Base-by-base conservation (phyloP, 768 basidiomycete species). In the Tylopilus subfusipes region DNA sequence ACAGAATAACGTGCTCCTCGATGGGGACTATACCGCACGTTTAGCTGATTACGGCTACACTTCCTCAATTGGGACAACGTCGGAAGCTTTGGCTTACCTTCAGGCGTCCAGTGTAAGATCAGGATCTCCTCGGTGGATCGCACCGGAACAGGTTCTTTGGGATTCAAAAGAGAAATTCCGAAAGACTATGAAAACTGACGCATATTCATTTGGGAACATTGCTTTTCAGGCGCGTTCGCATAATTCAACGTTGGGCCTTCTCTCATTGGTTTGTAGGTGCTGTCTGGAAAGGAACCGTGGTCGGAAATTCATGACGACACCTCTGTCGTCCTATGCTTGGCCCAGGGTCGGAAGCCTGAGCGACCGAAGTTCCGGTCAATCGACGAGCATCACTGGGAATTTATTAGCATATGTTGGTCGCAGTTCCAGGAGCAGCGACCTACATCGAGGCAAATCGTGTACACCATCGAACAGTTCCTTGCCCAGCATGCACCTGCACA, bases 31-130 rank as follows among this genome's bases (percentile, higher is more conserved):
- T 24, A 71, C 69, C 27, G 76, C 72, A 1, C 67, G 69, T 16
- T 59, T 80, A 6, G 70, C 72, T 51, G 79, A 79, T 53, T 79
- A 76, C 52, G 78, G 78, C 4, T 30, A 64, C 40, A 65, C 68
- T 22, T 74, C 76, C 0, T 13, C 50, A 9, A 18, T 57, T 7
- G 56, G 39, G 9, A 21, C 34, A 19, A 51, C 29, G 9, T 36
- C 49, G 0, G 57, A 55, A 31, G 49, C 25, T 7, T 22, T 31
- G 16, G 31, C 22, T 13, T 48, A 39, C 22, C 57, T 55, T 25
- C 50, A 42, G 38, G 36, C 21, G 51, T 61, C 40, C 64, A 74
- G 42, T 66, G 68, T 14, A 75, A 73, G n/a, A 22, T 31, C 59
- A 3, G 50, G 38, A 2, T 73, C 76, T n/a, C 67, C 77, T 22